A percentile compares a stretch with the other conserved stretches of the same genome.
phyloP scores from a whole-genome alignment of 1,284 basidiomycete genomes.

The Moesziomyces sp. region DNA sequence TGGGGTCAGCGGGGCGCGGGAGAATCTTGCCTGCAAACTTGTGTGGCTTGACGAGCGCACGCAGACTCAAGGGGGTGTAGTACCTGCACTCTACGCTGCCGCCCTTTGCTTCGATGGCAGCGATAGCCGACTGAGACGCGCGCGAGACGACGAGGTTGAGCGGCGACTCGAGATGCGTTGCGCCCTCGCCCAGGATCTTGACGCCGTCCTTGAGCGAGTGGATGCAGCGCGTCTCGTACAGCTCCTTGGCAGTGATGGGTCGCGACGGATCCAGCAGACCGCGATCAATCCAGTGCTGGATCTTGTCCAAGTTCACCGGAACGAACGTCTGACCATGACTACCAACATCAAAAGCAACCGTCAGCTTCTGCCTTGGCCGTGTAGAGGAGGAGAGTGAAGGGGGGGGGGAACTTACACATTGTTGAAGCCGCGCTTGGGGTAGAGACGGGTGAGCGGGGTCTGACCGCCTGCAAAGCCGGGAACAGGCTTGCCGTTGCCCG shows the following conservation, averaged over 20 bases:
- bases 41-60: conserved; percentile 78
- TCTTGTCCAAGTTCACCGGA: conserved; percentile 84
- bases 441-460: conserved; percentile 88
- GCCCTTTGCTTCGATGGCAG: conserved; percentile 82
- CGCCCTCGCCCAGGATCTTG: conserved; percentile 87
- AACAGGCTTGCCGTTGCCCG: conserved; percentile 86
- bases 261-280: conserved; percentile 81
- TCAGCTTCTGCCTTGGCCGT: conserved; percentile 1
- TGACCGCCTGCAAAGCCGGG: conserved; percentile 92
- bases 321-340: conserved; percentile 74
- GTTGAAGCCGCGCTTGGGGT: conserved; percentile 92
- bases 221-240: conserved; percentile 85
- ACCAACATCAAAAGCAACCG: neutral
- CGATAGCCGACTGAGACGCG: conserved; percentile 86
- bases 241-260: conserved; percentile 87
- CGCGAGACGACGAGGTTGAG: conserved; percentile 85
- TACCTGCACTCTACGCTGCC: conserved; percentile 90
- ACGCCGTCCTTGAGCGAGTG: conserved; percentile 89
- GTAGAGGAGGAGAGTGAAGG: neutral
- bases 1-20: conserved; percentile 57
- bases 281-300: conserved; percentile 90
- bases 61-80: conserved; percentile 86
- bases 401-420: conserved; percentile 77
- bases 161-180: conserved; percentile 76
- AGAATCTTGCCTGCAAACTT: conserved; percentile 58